Evolutionary conservation across 2,329 filamentous ascomycete genomes (phyloP), one percentile per base, ranked within the genome.

Genomic region (Microsporum canis): DNA sequence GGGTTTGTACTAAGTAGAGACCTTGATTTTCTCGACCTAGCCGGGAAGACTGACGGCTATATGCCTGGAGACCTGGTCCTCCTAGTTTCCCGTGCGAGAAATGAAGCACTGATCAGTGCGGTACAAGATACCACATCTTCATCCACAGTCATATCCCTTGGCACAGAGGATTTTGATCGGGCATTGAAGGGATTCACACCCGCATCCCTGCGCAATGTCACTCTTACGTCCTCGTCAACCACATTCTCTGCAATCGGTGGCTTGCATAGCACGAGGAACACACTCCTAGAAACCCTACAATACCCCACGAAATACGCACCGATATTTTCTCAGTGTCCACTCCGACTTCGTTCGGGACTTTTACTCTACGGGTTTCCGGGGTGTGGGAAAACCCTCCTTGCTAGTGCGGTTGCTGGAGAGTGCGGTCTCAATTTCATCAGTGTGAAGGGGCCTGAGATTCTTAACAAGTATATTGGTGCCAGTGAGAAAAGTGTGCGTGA

Each of bases 391-490:
- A 99, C 94, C 0, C 81, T 99, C 6, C 84, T 99, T 7, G 94
- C 95, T 23, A 95, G 89, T 62, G 94, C 94, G 0, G 92, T 99
- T n/a, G 94, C 95, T 10, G 92, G 92, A 61, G 94, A 99, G 76
- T 97, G 92, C 70, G 92, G 92, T 0, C 84, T 99, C 63, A 99
- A 99, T 74, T 99, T 99, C 75, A 99, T 99, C 74, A 91, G 87
- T 45, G 94, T 99, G 70, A 99, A 99, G 76, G 94, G 94, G 0
- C 94, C 94, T 0, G 95, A 99, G 73, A 97, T 99, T 62, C 77
- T 99, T 60, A 99, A 99, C 80, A 99, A 99, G 76, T 99, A 99
- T 73, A 99, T 99, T 62, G 94, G 94, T 70, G 94, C 94, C 0
- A 95, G 89, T 33, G 94, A 99, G 70, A 99, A 99, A 79, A 91